A percentile compares a stretch with the other conserved stretches of the same genome.
Conservation (phyloP, 129 eudicot genomes). For the Flaveria linearis region DNA sequence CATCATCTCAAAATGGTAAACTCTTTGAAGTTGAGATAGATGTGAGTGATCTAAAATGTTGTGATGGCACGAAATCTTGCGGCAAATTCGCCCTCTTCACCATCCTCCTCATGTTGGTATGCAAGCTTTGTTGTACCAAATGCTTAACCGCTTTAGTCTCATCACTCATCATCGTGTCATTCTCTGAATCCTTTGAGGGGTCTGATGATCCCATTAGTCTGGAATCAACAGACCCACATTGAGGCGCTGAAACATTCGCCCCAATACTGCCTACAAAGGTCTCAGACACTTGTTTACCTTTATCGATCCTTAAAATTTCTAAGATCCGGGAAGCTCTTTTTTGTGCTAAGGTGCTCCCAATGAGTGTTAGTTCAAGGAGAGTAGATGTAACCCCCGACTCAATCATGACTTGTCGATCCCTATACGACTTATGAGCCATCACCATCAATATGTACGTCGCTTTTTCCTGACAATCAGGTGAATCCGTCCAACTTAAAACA, state of each 20-base stretch:
- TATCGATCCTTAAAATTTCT: constrained; percentile 69
- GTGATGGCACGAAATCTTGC: constrained; percentile 86
- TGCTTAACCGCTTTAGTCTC: constrained; percentile 84
- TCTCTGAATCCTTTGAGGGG: constrained; percentile 35
- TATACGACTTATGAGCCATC: constrained; percentile 85
- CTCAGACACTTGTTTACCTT: constrained; percentile 80
- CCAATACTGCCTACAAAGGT: constrained; percentile 35
- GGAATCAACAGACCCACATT: constrained; percentile 42
- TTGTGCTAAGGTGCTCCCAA: constrained; percentile 90
- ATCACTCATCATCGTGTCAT: constrained; percentile 65
- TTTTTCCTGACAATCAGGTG: constrained; percentile 82
- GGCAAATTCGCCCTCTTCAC: constrained; percentile 91
- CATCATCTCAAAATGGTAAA: constrained; percentile 74
- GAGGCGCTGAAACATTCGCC: constrained; percentile 66
- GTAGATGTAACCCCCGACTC: constrained; percentile 78
- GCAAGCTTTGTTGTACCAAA: constrained; percentile 89
- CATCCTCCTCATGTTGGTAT: constrained; percentile 85
- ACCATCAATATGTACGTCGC: constrained; percentile 79
- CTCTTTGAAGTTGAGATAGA: constrained; percentile 87
- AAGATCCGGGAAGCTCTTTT: constrained; percentile 90
- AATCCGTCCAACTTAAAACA: constrained; percentile 77
- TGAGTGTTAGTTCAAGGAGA: constrained; percentile 77
- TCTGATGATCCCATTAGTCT: constrained; percentile 17
- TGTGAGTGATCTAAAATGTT: constrained; percentile 74
- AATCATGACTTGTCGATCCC: constrained; percentile 74